Evolutionary conservation across 2,329 filamentous ascomycete genomes (phyloP).

Genomic region (Magnaporthales sp.): DNA sequence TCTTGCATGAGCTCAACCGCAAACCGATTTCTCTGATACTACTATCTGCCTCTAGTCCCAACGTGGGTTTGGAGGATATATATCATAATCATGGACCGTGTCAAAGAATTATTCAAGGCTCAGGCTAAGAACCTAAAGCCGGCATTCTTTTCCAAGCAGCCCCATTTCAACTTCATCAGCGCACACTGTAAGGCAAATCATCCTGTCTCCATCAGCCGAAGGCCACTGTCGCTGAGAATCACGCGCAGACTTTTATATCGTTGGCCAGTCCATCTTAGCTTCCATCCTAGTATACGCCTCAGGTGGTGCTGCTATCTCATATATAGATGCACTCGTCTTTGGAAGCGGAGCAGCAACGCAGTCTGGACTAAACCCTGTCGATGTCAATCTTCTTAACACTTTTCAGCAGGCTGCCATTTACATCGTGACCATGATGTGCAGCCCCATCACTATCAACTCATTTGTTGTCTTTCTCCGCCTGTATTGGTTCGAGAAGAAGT

Average conservation of each 20-base stretch:
- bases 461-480: conserved; percentile 86
- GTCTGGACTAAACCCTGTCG: conserved; percentile 78
- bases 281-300: conserved; percentile 68
- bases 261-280: conserved; percentile 61
- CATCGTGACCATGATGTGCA: conserved; percentile 62
- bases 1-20: neutral
- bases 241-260: conserved; percentile 65
- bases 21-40: neutral
- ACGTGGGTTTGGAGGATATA: neutral
- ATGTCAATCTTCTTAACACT: conserved; percentile 58
- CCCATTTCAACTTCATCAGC: conserved; percentile 73
- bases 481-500: conserved; percentile 97
- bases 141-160: conserved; percentile 49
- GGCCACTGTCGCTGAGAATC: neutral
- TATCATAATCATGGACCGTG: conserved; percentile 8
- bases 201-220: neutral
- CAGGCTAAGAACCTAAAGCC: conserved; percentile 43
- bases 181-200: conserved; percentile 57
- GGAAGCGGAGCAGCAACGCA: conserved; percentile 82
- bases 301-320: conserved; percentile 50
- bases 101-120: conserved; percentile 21
- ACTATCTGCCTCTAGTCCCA: neutral
- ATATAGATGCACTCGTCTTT: conserved; percentile 86
- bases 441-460: conserved; percentile 76
- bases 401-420: conserved; percentile 70